A percentile compares a stretch with the other conserved stretches of the same genome.
phyloP scores from a whole-genome alignment of 345 rosid species.

The Cardamine resedifolia region DNA sequence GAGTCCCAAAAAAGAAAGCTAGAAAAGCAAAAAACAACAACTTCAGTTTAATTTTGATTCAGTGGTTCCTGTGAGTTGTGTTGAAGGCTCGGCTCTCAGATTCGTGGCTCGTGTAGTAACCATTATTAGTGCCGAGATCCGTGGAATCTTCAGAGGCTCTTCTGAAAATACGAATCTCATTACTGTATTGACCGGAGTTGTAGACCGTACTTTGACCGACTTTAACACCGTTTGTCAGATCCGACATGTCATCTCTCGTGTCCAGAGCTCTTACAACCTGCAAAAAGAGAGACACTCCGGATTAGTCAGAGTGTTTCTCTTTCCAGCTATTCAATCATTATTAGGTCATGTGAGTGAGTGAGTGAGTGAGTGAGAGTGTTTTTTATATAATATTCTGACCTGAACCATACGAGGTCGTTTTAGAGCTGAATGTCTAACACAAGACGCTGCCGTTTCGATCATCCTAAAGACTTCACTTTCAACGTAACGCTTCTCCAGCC shows the following conservation, averaged over 20 bases:
- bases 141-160: constrained; percentile 40
- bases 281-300: neutral
- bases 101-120: constrained; percentile 31
- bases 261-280: constrained; percentile 91
- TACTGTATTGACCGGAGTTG: constrained; percentile 75
- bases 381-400: constrained; percentile 33
- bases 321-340: neutral
- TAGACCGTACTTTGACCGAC: constrained; percentile 82
- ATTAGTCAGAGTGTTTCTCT: neutral
- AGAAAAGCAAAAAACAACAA: neutral
- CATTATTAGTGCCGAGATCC: constrained; percentile 22
- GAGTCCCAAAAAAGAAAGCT: constrained; percentile 10
- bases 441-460: constrained; percentile 79
- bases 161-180: constrained; percentile 72
- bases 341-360: neutral
- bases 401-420: constrained; percentile 79
- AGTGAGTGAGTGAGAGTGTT: too few species aligned
- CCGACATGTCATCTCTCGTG: constrained; percentile 56
- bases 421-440: constrained; percentile 63
- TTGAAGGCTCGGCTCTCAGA: constrained; percentile 35
- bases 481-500: constrained; percentile 52
- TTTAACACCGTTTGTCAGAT: constrained; percentile 83
- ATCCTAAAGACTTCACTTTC: constrained; percentile 58
- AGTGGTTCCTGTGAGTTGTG: constrained; percentile 13
- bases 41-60: neutral